Percentiles rank a stretch among this genome's conserved stretches.
Conservation (phyloP, 2,329 filamentous ascomycete species). For the Aspergillus piperis region DNA sequence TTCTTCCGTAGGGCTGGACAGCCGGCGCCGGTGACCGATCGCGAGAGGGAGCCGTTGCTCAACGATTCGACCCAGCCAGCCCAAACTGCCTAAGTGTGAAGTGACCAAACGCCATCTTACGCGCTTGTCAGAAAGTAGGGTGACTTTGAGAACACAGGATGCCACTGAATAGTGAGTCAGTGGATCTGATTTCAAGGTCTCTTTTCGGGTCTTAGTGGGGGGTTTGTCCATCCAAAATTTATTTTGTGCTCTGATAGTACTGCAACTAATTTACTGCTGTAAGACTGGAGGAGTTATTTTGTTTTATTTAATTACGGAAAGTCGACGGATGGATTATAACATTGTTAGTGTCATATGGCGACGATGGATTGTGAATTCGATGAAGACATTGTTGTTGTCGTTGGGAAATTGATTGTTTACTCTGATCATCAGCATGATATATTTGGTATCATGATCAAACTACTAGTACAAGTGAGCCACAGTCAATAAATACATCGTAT, state of each 20-base stretch:
- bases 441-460: no score
- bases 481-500: no score
- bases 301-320: background rate
- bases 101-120: no score
- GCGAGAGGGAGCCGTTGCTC: constrained; percentile 57
- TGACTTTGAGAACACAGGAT: background rate
- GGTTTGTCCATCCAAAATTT: no score
- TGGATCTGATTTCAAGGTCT: background rate
- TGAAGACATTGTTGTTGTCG: background rate
- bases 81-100: background rate
- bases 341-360: background rate
- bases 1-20: constrained; percentile 36
- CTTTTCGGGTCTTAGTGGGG: background rate
- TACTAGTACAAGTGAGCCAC: no score
- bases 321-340: background rate
- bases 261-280: background rate
- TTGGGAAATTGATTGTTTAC: background rate
- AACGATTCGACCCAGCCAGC: constrained; percentile 34
- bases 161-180: background rate
- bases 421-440: background rate
- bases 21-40: constrained; percentile 46
- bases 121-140: background rate
- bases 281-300: background rate
- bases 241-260: background rate
- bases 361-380: background rate